Evolutionary conservation across 2,329 filamentous ascomycete species (phyloP).

Genomic region (Aspergillus brasiliensis): DNA sequence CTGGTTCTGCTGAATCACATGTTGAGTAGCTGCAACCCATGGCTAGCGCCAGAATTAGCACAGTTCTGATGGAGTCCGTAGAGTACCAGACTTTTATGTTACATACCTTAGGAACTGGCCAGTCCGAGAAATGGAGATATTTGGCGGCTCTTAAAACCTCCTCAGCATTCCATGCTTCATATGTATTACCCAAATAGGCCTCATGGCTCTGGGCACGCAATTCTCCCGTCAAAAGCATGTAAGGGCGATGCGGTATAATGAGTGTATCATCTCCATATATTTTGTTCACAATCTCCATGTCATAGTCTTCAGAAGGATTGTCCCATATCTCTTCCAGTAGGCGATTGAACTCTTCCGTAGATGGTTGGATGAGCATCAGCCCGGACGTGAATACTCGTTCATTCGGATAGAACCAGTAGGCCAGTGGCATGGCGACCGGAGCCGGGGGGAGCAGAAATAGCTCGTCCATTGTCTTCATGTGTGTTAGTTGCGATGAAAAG

Average conservation of each 20-base stretch:
- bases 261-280: conserved; percentile 1
- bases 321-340: background rate
- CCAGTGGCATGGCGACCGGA: conserved; percentile 7
- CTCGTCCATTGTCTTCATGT: conserved; percentile 8
- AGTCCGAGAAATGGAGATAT: conserved; percentile 67
- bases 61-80: background rate
- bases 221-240: conserved; percentile 8
- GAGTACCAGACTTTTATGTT: too few species aligned
- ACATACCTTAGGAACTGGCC: conserved; percentile 50
- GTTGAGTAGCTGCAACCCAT: background rate
- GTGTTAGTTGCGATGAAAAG: background rate
- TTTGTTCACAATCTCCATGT: conserved; percentile 11
- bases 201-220: conserved; percentile 42
- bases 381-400: background rate
- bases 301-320: background rate
- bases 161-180: conserved; percentile 58
- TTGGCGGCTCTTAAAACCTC: conserved; percentile 58
- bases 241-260: conserved; percentile 7
- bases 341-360: background rate
- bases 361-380: conserved; percentile 11
- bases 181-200: conserved; percentile 51
- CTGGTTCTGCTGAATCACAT: background rate
- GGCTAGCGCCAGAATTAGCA: background rate
- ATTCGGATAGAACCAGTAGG: conserved; percentile 4
- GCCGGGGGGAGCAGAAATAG: background rate